phyloP scores from a whole-genome alignment of 2,329 filamentous ascomycete genomes.

The Cladophialophora carrionii region DNA sequence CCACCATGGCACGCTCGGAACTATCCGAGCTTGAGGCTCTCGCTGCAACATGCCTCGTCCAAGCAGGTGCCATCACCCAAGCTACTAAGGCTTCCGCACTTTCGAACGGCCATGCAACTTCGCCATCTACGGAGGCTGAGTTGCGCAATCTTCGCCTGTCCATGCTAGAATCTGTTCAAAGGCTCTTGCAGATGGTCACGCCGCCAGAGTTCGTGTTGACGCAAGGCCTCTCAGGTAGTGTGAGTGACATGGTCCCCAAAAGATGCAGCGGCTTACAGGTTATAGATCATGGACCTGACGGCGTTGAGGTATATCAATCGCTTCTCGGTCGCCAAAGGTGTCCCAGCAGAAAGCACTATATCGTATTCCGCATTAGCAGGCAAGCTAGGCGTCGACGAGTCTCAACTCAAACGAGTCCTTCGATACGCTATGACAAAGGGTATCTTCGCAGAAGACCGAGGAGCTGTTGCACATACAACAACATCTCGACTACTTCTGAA shows the following conservation, averaged over 20 bases:
- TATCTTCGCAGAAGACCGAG: constrained; percentile 20
- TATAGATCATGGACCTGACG: constrained; percentile 8
- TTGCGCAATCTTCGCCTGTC: constrained; percentile 7
- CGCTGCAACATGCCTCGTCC: constrained; percentile 17
- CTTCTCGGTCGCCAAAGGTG: constrained; percentile 1
- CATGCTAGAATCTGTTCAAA: constrained; percentile 24
- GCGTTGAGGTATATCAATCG: constrained; percentile 11
- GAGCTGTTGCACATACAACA: constrained; percentile 17
- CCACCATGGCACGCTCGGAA: neutral
- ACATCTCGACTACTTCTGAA: constrained; percentile 17
- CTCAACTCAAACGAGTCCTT: constrained; percentile 19
- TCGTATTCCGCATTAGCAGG: neutral
- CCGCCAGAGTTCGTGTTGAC: constrained; percentile 25
- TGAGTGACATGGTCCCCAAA: constrained; percentile 7
- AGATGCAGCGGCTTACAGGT: neutral
- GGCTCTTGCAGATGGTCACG: constrained; percentile 14
- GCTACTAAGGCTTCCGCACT: neutral
- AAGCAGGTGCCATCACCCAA: constrained; percentile 20
- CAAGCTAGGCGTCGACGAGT: constrained; percentile 8
- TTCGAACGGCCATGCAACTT: neutral
- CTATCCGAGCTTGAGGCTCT: constrained; percentile 22
- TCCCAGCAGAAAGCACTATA: neutral
- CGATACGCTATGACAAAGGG: constrained; percentile 23
- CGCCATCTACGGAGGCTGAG: neutral
- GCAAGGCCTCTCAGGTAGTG: constrained; percentile 21